These are phyloP conservation scores for Aureobasidium melanogenum DNA, from an alignment of 2,329 filamentous ascomycete genomes.

Conservation along the genomic window DNA sequence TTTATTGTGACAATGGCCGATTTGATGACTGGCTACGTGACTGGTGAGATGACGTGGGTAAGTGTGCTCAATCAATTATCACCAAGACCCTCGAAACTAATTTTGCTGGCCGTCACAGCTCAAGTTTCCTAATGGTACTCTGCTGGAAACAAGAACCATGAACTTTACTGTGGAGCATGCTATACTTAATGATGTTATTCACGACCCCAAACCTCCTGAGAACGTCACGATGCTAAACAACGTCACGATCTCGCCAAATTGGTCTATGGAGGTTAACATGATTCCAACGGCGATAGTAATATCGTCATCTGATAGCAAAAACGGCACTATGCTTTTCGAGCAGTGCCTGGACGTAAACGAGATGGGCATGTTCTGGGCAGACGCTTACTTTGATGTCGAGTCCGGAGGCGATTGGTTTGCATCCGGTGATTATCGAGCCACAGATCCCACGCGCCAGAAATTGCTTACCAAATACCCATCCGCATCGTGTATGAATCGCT, in stretches of 20 bases:
- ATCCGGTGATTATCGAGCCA: not conserved
- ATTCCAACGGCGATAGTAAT: not conserved
- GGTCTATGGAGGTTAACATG: not conserved
- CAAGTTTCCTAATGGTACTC: not conserved
- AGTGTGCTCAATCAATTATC: not conserved
- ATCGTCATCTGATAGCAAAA: not conserved
- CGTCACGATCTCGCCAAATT: not conserved
- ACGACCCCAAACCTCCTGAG: not conserved
- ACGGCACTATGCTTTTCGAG: not conserved
- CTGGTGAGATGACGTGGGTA: not conserved
- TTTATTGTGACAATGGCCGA: not conserved
- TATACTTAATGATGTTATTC: too few relatives aligned
- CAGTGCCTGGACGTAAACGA: not conserved
- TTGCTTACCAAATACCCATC: not conserved
- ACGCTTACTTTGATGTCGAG: not conserved
- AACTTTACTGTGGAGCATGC: not conserved
- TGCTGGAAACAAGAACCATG: not conserved
- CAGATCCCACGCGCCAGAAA: not conserved
- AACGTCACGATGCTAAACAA: not conserved
- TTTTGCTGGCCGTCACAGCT: not conserved
- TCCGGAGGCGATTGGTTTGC: not conserved
- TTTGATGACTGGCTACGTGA: not conserved
- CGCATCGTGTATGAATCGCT: not conserved
- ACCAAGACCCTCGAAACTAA: not conserved
- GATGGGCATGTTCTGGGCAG: not conserved